These are phyloP conservation scores for Tolypocladium guangdongense DNA, from an alignment of 2,329 filamentous ascomycete species.

Conservation along the genomic window DNA sequence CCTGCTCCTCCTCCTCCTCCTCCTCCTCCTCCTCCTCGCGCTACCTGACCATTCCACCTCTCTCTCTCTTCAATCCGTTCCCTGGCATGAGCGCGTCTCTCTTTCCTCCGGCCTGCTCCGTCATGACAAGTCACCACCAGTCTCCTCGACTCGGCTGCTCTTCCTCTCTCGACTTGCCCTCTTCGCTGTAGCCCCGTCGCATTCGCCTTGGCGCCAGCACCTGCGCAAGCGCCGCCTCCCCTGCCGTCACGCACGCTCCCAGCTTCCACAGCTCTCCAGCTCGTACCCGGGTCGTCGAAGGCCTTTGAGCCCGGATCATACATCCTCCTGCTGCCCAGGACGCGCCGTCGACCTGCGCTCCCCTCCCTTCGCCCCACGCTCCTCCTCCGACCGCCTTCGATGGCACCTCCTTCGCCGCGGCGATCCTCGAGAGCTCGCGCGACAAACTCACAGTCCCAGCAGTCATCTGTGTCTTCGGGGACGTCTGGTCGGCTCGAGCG, in stretches of 20 bases:
- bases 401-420: constrained; percentile 60
- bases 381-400: constrained; percentile 24
- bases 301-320: not conserved
- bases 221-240: constrained; percentile 7
- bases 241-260: constrained; percentile 16
- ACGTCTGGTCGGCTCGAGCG: constrained; percentile 68
- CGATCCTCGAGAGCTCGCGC: constrained; percentile 85
- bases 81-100: constrained; percentile 5
- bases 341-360: constrained; percentile 1
- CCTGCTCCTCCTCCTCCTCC: constrained; percentile 1
- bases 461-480: constrained; percentile 71
- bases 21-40: not conserved
- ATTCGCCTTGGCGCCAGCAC: constrained; percentile 5
- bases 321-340: not conserved
- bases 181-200: constrained; percentile 7
- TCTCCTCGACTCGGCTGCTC: constrained; percentile 1
- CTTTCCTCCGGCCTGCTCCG: constrained; percentile 3
- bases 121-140: constrained; percentile 8
- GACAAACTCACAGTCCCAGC: constrained; percentile 63
- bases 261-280: not conserved
- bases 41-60: not conserved
- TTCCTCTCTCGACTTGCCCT: constrained; percentile 3
- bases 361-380: constrained; percentile 12
- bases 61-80: not conserved
- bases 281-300: not conserved